Percentiles rank a stretch among this genome's conserved stretches.
These are phyloP conservation scores for Penicillium alfredii DNA, from an alignment of 495 filamentous ascomycete genomes.

Conservation along the genomic window DNA sequence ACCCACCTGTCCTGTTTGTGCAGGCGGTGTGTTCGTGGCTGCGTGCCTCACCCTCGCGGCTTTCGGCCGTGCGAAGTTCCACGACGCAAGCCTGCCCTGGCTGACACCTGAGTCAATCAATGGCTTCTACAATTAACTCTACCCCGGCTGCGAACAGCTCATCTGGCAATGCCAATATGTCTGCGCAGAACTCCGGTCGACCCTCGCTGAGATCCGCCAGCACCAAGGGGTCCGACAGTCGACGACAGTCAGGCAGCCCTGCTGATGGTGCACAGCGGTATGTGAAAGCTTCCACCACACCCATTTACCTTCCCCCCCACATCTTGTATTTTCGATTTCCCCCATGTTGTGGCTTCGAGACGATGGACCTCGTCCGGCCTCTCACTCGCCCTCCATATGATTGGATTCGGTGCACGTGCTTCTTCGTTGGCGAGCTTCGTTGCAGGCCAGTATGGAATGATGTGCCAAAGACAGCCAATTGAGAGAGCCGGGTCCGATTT, in stretches of 20 bases:
- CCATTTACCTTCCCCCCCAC: slow-evolving; percentile 4
- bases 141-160: slow-evolving; percentile 41
- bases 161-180: slow-evolving; percentile 39
- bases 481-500: slow-evolving; percentile 7
- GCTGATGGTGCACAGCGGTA: slow-evolving; percentile 52
- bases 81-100: slow-evolving; percentile 35
- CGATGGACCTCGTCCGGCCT: too few relatives aligned
- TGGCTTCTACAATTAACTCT: slow-evolving; percentile 48
- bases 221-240: slow-evolving; percentile 47
- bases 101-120: slow-evolving; percentile 34
- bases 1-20: slow-evolving; percentile 24
- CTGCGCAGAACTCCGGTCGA: slow-evolving; percentile 33
- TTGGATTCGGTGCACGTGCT: slow-evolving; percentile 14
- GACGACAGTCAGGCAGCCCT: slow-evolving; percentile 53
- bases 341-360: too few relatives aligned
- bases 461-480: slow-evolving; percentile 19
- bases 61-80: slow-evolving; percentile 38
- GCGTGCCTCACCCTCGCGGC: slow-evolving; percentile 28
- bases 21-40: slow-evolving; percentile 41
- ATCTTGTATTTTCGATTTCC: slow-evolving; percentile 8
- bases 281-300: slow-evolving; percentile 17
- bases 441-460: slow-evolving; percentile 10
- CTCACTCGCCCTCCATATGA: background rate
- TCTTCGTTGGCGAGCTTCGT: slow-evolving; percentile 10
- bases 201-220: slow-evolving; percentile 44